phyloP scores from a whole-genome alignment of 1,284 basidiomycete genomes.

The Apiotrichum veenhuisii region DNA sequence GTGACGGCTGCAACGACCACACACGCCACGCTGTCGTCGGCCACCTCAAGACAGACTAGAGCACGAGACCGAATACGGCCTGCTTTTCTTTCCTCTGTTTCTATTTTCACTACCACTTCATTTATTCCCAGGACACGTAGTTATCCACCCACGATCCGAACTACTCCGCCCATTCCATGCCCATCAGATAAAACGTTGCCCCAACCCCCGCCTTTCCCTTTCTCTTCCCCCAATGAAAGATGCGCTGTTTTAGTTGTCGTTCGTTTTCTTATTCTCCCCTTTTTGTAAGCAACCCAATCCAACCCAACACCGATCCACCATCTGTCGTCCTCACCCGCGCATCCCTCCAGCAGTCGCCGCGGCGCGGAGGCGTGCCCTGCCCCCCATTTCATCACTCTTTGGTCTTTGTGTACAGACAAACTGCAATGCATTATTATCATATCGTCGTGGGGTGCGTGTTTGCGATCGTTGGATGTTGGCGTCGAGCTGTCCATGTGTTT shows the following conservation, averaged over 20 bases:
- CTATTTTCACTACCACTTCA: background rate
- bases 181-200: background rate
- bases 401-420: background rate
- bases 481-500: too few relatives aligned
- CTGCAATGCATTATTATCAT: background rate
- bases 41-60: constrained; percentile 26
- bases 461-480: too few relatives aligned
- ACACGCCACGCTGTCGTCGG: constrained; percentile 17
- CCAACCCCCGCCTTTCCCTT: background rate
- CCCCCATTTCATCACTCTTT: too few relatives aligned
- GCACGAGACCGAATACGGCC: background rate
- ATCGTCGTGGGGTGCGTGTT: too few relatives aligned
- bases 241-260: background rate
- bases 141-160: background rate
- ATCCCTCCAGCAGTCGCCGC: too few relatives aligned
- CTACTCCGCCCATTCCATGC: background rate
- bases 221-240: background rate
- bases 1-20: background rate
- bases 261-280: too few relatives aligned
- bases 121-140: too few relatives aligned
- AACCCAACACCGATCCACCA: background rate
- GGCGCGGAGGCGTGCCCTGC: too few relatives aligned
- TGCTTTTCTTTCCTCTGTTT: background rate
- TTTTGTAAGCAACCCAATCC: background rate
- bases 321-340: too few relatives aligned